Conservation (phyloP, 768 basidiomycete genomes). For the Tremella mesenterica region DNA sequence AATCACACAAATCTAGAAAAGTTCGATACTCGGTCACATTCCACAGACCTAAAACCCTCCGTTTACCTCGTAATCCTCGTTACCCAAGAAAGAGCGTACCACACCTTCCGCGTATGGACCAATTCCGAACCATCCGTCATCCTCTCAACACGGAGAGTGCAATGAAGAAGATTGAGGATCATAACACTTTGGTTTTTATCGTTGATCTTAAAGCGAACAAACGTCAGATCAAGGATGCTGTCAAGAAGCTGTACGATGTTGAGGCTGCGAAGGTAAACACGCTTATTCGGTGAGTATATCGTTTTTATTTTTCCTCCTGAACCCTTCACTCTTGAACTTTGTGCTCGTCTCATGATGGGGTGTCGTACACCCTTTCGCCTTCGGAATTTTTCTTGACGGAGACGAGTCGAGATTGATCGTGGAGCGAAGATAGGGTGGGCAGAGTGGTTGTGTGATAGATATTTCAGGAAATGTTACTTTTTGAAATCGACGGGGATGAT, state of each 20-base stretch:
- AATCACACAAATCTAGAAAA: constrained; percentile 69
- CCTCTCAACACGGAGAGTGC: constrained; percentile 80
- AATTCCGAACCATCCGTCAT: constrained; percentile 82
- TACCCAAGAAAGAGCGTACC: constrained; percentile 93
- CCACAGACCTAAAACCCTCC: constrained; percentile 91
- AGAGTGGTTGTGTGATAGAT: not conserved
- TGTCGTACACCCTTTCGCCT: too few species aligned
- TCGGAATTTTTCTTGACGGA: not conserved
- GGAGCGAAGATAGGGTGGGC: not conserved
- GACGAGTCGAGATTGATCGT: not conserved
- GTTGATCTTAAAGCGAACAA: constrained; percentile 94
- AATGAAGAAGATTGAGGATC: constrained; percentile 99
- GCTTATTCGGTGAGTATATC: constrained; percentile 68
- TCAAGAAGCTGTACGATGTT: constrained; percentile 98
- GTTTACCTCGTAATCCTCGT: constrained; percentile 69
- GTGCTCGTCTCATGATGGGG: not conserved
- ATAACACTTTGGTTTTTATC: constrained; percentile 98
- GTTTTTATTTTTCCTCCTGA: not conserved
- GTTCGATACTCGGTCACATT: constrained; percentile 77
- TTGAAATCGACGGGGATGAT: too few species aligned
- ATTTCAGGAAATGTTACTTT: too few species aligned
- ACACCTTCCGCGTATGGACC: constrained; percentile 90
- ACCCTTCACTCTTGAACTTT: not conserved
- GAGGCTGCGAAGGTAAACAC: constrained; percentile 96
- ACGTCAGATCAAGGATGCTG: constrained; percentile 97